Evolutionary conservation across 345 rosid genomes (phyloP).

Genomic region (Zanthoxylum bungeanum): DNA sequence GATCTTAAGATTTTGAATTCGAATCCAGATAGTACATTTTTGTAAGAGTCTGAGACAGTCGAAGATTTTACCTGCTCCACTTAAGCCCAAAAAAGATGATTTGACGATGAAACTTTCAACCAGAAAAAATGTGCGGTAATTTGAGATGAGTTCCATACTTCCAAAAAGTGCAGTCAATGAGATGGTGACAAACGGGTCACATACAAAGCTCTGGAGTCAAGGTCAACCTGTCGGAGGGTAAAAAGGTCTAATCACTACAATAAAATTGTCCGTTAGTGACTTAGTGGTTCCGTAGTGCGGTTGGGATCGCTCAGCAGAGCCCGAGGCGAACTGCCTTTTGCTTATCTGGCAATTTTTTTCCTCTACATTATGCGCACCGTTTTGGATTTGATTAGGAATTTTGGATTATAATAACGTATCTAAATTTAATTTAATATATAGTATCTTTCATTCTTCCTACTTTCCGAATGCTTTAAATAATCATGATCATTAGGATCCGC

Average conservation of each 20-base stretch:
- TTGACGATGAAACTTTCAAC: too few species aligned
- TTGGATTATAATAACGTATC: neutral
- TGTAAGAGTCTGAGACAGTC: too few species aligned
- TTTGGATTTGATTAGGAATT: neutral
- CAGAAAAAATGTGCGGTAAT: neutral
- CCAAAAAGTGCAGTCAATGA: neutral
- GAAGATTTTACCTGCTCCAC: too few species aligned
- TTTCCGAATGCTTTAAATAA: neutral
- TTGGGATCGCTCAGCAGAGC: neutral
- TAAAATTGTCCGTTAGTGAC: neutral
- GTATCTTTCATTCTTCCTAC: neutral
- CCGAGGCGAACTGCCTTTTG: slow-evolving; percentile 16
- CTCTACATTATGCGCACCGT: neutral
- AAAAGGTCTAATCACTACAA: neutral
- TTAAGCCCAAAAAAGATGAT: too few species aligned
- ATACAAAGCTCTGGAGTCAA: neutral
- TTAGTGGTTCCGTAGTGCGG: neutral
- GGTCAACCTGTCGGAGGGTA: slow-evolving; percentile 11
- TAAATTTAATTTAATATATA: neutral
- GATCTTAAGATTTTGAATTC: too few species aligned
- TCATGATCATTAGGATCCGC: neutral
- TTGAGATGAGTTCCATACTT: neutral
- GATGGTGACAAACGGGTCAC: neutral
- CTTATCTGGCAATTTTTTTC: neutral
- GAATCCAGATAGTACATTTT: too few species aligned